Percentiles rank a stretch among this genome's conserved stretches.
These are phyloP conservation scores for Clarkia xantiana DNA, from an alignment of 345 rosid species.

Conservation along the genomic window DNA sequence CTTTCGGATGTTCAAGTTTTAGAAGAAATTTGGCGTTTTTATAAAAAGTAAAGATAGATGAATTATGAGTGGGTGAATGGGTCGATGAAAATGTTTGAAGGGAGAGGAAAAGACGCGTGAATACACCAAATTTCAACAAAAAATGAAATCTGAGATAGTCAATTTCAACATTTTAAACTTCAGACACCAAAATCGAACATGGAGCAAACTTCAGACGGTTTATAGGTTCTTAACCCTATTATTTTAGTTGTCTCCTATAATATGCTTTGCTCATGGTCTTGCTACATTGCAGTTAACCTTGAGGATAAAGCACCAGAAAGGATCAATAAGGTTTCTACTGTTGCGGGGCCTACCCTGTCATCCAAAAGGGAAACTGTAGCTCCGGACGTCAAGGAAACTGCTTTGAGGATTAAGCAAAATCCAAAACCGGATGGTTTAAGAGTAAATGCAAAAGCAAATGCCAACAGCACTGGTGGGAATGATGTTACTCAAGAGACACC, in stretches of 20 bases:
- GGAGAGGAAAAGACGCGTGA: no score
- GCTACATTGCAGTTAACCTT: conserved; percentile 40
- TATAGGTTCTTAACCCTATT: background rate
- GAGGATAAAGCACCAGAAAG: conserved; percentile 46
- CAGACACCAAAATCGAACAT: no score
- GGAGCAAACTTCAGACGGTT: conserved; percentile 1
- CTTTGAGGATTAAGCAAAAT: conserved; percentile 21
- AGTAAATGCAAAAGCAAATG: conserved; percentile 20
- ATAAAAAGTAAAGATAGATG: no score
- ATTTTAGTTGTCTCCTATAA: conserved; percentile 1
- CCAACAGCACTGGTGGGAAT: conserved; percentile 25
- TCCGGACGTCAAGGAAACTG: conserved; percentile 33
- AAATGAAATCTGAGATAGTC: no score
- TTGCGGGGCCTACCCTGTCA: conserved; percentile 17
- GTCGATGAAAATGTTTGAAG: no score
- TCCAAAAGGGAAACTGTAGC: conserved; percentile 25
- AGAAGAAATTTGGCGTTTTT: no score
- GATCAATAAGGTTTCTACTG: conserved; percentile 24
- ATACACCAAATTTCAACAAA: no score
- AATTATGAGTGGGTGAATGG: no score
- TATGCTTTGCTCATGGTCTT: conserved; percentile 2
- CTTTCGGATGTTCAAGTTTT: no score
- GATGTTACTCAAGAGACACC: conserved; percentile 21
- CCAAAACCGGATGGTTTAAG: conserved; percentile 20
- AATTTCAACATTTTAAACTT: no score